Conservation (phyloP, 306 rosid genomes). For the Potentilla sterilis region DNA sequence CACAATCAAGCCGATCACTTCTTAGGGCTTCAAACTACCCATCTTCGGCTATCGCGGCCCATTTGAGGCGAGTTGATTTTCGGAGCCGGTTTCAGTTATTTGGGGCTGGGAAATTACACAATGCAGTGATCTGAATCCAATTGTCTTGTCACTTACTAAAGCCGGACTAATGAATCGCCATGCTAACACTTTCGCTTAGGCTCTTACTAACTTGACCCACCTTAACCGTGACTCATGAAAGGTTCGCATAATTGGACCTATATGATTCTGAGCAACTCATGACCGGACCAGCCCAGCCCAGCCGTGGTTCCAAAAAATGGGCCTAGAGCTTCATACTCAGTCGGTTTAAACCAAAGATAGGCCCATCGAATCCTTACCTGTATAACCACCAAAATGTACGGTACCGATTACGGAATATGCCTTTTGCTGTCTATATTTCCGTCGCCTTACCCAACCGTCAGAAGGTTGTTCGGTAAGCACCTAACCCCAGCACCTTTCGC, state of each 20-base stretch:
- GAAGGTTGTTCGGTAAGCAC: conserved; percentile 23
- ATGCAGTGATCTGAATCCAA: not conserved
- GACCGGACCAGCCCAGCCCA: not conserved
- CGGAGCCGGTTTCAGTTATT: not conserved
- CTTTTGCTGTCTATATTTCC: not conserved
- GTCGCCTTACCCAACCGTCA: conserved; percentile 14
- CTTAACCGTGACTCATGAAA: too few species aligned
- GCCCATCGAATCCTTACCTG: not conserved
- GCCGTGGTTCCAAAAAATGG: not conserved
- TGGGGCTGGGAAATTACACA: not conserved
- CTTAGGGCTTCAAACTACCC: not conserved
- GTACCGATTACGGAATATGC: conserved; percentile 1
- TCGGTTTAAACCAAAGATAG: too few species aligned
- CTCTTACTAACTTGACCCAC: not conserved
- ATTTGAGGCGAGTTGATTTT: not conserved
- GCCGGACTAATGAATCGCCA: not conserved
- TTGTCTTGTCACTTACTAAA: not conserved
- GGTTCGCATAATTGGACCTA: not conserved
- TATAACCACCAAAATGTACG: not conserved
- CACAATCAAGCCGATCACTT: too few species aligned
- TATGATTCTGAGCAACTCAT: not conserved
- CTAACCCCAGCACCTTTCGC: not conserved
- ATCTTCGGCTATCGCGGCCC: not conserved
- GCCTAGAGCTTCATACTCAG: not conserved
- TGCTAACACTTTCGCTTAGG: not conserved